phyloP scores from a whole-genome alignment of 2,329 filamentous ascomycete species.

The Colletotrichum sp. region DNA sequence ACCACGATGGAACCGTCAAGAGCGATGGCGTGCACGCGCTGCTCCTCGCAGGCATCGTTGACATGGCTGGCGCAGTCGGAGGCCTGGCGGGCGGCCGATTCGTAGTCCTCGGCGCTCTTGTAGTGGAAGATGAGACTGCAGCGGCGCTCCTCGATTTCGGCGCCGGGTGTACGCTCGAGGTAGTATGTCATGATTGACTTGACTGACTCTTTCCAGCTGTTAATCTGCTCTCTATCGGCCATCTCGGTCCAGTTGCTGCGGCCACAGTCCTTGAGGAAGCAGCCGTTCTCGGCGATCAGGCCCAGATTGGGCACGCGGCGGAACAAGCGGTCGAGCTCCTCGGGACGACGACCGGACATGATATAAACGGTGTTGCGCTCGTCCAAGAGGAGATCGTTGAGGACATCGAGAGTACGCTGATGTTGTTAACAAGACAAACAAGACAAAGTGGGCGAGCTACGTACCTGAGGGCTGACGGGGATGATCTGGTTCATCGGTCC shows the following conservation, averaged over 20 bases:
- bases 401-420: constrained; percentile 78
- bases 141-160: constrained; percentile 87
- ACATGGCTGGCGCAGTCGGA: constrained; percentile 93
- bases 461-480: constrained; percentile 74
- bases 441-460: constrained; percentile 27
- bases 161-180: constrained; percentile 85
- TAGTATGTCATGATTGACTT: constrained; percentile 87
- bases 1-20: constrained; percentile 82
- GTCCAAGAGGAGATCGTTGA: constrained; percentile 83
- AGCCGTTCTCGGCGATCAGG: constrained; percentile 93
- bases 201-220: constrained; percentile 84
- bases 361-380: constrained; percentile 87
- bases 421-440: constrained; percentile 6
- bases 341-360: constrained; percentile 87
- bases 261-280: constrained; percentile 79
- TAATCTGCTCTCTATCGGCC: constrained; percentile 72
- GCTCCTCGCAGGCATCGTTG: constrained; percentile 87
- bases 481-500: constrained; percentile 86
- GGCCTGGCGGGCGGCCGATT: constrained; percentile 78
- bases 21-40: constrained; percentile 83
- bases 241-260: constrained; percentile 78
- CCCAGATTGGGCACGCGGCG: constrained; percentile 82
- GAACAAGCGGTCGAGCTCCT: constrained; percentile 88
- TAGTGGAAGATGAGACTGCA: constrained; percentile 94
- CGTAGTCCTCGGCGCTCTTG: constrained; percentile 78